Conservation (phyloP, 2,329 filamentous ascomycete genomes). For the Fusarium albidum region DNA sequence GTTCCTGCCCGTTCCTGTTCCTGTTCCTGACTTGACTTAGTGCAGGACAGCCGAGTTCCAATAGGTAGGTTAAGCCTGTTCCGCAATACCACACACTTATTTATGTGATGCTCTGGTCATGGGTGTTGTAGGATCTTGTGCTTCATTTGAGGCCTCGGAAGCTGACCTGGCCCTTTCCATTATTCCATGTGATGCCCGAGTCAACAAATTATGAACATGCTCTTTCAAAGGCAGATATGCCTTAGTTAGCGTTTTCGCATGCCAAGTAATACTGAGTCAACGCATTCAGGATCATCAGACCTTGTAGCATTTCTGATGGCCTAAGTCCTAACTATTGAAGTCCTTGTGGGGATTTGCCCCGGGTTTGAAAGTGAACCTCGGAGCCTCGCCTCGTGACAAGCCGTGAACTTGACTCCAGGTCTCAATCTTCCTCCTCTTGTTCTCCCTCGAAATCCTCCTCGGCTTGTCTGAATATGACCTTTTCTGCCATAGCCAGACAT, state of each 20-base stretch:
- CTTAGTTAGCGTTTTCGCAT: too few relatives aligned
- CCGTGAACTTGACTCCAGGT: not conserved
- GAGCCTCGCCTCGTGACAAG: conserved; percentile 1
- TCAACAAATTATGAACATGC: too few relatives aligned
- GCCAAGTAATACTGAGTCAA: too few relatives aligned
- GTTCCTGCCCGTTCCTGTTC: not conserved
- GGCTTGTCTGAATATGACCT: conserved; percentile 79
- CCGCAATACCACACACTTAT: not conserved
- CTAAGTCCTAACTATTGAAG: too few relatives aligned
- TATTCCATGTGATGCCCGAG: too few relatives aligned
- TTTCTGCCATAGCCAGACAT: conserved; percentile 84
- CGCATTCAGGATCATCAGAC: too few relatives aligned
- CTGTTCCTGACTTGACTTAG: conserved; percentile 20
- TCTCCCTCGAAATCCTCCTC: conserved; percentile 64
- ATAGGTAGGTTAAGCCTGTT: not conserved
- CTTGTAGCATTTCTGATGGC: too few relatives aligned
- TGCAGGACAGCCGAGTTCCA: not conserved
- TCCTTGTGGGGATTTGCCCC: not conserved
- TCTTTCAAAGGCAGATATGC: too few relatives aligned
- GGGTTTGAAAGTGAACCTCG: not conserved
- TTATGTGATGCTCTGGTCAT: not conserved
- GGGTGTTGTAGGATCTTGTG: too few relatives aligned
- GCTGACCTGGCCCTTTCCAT: too few relatives aligned
- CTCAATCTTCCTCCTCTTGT: conserved; percentile 51
- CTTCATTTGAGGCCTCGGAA: too few relatives aligned